These are phyloP conservation scores for Camellia oleifera DNA, from an alignment of 179 eudicot species.

Conservation along the genomic window DNA sequence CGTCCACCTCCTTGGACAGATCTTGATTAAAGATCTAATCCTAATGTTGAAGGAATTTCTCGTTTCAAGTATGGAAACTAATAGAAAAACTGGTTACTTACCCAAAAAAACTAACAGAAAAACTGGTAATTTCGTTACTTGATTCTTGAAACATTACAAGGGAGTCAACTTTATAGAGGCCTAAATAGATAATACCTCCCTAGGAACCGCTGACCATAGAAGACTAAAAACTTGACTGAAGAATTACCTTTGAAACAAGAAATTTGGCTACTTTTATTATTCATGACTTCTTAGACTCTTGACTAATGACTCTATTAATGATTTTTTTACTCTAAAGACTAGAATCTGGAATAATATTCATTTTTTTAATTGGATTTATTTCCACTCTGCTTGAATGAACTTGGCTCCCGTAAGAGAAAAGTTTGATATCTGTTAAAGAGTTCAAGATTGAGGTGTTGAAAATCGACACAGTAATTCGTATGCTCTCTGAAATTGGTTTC, in stretches of 20 bases:
- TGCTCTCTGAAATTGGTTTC: no score
- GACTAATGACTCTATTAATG: no score
- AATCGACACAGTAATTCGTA: no score
- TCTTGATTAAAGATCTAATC: slow-evolving; percentile 1
- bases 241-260: neutral
- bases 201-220: neutral
- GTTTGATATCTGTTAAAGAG: no score
- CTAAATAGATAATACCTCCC: neutral
- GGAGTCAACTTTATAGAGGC: neutral
- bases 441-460: no score
- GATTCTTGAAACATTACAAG: neutral
- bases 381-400: no score
- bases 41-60: neutral
- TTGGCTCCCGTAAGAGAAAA: no score
- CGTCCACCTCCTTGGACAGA: no score
- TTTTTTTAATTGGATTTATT: no score
- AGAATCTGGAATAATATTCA: no score
- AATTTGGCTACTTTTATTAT: neutral
- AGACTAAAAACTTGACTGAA: neutral
- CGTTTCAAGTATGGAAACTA: neutral
- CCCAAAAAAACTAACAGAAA: neutral
- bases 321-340: no score
- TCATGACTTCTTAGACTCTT: neutral
- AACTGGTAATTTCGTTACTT: neutral
- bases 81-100: no score